Conservation (phyloP, 768 basidiomycete species). For the Podaxis sp. region DNA sequence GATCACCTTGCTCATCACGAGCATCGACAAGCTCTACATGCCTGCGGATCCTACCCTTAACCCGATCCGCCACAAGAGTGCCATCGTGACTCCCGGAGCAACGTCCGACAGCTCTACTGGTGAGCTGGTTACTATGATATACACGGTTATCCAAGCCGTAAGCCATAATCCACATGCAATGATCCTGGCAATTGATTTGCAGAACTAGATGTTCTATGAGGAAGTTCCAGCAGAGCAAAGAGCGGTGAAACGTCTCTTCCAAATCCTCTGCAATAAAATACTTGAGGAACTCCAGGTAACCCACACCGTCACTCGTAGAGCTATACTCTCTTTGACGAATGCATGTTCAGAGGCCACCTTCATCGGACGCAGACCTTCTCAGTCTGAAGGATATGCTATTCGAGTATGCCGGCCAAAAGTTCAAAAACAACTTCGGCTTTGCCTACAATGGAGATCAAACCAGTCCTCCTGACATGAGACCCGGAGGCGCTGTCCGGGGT, state of each 20-base stretch:
- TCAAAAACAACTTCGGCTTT: not conserved
- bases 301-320: not conserved
- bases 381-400: not conserved
- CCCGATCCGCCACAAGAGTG: not conserved
- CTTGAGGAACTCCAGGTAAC: not conserved
- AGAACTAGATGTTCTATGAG: not conserved
- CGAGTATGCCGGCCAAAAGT: not conserved
- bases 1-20: not conserved
- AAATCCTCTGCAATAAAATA: not conserved
- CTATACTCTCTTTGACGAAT: not conserved
- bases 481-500: not conserved
- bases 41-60: not conserved
- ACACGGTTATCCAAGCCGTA: not conserved
- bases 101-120: too few relatives aligned
- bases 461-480: not conserved
- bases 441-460: not conserved
- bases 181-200: not conserved
- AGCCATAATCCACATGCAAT: not conserved
- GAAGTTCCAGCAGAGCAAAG: not conserved
- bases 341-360: not conserved
- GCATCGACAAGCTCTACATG: not conserved
- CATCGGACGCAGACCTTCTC: not conserved
- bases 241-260: not conserved
- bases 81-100: too few relatives aligned
- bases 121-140: too few relatives aligned